Conservation (phyloP, 2,329 filamentous ascomycete species). For the Fusarium duplospermum region DNA sequence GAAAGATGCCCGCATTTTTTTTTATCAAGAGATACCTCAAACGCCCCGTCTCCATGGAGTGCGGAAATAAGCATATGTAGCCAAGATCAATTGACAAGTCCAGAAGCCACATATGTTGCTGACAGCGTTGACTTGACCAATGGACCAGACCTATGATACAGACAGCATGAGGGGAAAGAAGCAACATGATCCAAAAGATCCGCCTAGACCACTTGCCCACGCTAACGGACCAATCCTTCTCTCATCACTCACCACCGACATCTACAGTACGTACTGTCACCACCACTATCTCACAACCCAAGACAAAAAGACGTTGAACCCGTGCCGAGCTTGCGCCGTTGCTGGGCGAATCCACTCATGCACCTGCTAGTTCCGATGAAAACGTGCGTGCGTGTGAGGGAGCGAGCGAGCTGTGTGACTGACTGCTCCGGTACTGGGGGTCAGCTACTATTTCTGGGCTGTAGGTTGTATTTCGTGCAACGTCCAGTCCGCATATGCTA, state of each 20-base stretch:
- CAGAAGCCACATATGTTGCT: background rate
- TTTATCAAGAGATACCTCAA: background rate
- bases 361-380: conserved; percentile 14
- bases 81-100: conserved; percentile 1
- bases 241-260: background rate
- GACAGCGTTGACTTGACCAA: background rate
- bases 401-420: background rate
- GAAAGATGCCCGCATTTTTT: background rate
- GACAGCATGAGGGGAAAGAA: conserved; percentile 1
- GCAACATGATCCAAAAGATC: background rate
- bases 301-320: conserved; percentile 37
- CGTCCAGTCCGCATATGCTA: conserved; percentile 17
- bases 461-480: conserved; percentile 20
- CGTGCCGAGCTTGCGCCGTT: conserved; percentile 27
- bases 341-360: conserved; percentile 29
- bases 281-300: background rate
- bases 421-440: conserved; percentile 4
- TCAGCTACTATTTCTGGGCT: conserved; percentile 14
- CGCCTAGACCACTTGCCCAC: conserved; percentile 21
- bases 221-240: background rate
- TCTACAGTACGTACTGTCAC: conserved; percentile 6
- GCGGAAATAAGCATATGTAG: background rate
- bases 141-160: background rate
- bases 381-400: conserved; percentile 21
- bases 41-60: background rate